Evolutionary conservation across 2,329 filamentous ascomycete species (phyloP), one percentile per base, ranked within the genome.

Genomic region (Curvularia spicifera): DNA sequence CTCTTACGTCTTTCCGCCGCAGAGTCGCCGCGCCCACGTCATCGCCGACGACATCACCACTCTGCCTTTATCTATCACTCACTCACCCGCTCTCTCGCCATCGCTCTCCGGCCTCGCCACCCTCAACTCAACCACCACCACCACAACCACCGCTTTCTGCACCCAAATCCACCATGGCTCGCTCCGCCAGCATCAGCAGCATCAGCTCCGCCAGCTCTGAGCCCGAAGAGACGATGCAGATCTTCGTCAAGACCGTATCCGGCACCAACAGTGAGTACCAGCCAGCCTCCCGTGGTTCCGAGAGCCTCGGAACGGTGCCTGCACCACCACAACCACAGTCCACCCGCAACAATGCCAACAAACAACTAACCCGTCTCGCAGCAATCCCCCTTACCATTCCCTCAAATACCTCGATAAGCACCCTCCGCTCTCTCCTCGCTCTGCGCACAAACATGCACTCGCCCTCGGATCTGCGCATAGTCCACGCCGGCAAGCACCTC

Each of bases 191-290:
- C 67, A 74, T 79, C 69, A 76, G 76, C 56, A 80, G 77, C 71
- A 68, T 78, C 68, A 76, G 74, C 69, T 78, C 78, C 33, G 65
- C 71, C 48, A 72, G 72, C 59, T 76, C 75, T 46, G 81, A 84
- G 57, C 69, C 76, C 48, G 79, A 82, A 53, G 80, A 83, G 51
- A 85, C 80, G 39, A 85, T 86, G 78, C 83, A 85, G 71, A 84
- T 87, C 75, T 87, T 87, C 76, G 81, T 87, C 74, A 86, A 85
- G 78, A 83, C 82, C 70, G 76, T 85, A 49, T 79, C 82, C 35
- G 85, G 84, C 65, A 80, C 82, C 37, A 68, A 61, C 73, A 87
- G 85, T 87, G 78, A 46, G 57, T 53, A 2, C 74, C 84, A 77
- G 39, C 74, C 84, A 77, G 39, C 39, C 37, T 40, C 50, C 33